Evolutionary conservation across 257 asterid genomes (phyloP).

Genomic region (Gardenia jasminoides): DNA sequence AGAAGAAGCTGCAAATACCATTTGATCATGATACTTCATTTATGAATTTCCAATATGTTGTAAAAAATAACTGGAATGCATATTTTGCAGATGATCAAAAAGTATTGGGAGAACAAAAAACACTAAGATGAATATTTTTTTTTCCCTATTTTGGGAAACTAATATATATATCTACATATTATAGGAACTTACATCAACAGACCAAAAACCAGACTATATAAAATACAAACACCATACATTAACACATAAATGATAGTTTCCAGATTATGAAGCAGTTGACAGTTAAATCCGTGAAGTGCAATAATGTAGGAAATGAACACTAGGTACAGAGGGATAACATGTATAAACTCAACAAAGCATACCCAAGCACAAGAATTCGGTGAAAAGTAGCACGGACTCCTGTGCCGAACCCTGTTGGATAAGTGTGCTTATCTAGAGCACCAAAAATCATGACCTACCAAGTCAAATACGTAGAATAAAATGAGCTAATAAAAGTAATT

Average conservation of each 20-base stretch:
- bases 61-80: no score
- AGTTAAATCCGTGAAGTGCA: background rate
- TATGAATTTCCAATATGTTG: background rate
- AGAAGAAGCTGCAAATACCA: background rate
- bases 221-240: background rate
- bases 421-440: constrained; percentile 39
- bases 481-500: constrained; percentile 23
- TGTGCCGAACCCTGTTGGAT: constrained; percentile 64
- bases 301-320: background rate
- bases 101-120: no score
- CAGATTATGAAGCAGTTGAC: background rate
- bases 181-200: background rate
- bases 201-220: background rate
- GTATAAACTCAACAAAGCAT: constrained; percentile 11
- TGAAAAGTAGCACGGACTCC: constrained; percentile 69
- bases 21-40: background rate
- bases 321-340: background rate
- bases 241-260: background rate
- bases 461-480: constrained; percentile 13
- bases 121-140: no score
- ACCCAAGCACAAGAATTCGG: constrained; percentile 73
- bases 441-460: constrained; percentile 63
- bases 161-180: no score
- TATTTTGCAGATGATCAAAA: background rate
- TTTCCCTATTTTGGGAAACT: no score